A percentile compares a stretch with the other conserved stretches of the same genome.
phyloP scores from a whole-genome alignment of 176 grass and related monocot species.

The Musa troglodytarum region DNA sequence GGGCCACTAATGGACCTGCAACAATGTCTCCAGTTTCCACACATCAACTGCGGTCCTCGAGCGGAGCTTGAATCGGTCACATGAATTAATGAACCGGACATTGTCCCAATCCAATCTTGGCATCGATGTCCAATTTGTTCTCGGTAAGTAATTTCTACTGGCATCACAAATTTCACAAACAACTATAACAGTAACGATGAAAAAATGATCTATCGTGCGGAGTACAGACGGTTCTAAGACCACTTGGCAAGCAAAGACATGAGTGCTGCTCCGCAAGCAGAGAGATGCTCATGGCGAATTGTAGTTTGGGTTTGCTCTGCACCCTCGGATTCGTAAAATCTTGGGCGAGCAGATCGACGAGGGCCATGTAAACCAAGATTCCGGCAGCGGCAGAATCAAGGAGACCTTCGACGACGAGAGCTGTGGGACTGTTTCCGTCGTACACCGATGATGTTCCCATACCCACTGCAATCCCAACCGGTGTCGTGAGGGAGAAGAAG shows the following conservation, averaged over 20 bases:
- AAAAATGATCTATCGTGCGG: too few species aligned
- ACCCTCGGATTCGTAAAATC: conserved; percentile 9
- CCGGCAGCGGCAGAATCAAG: not conserved
- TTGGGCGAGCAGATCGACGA: not conserved
- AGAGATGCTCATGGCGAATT: not conserved
- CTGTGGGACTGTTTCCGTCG: not conserved
- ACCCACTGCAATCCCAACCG: not conserved
- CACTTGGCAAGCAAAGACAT: conserved; percentile 48
- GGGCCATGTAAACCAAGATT: conserved; percentile 10
- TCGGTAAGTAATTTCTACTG: too few species aligned
- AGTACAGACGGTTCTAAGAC: not conserved
- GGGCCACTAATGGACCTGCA: too few species aligned
- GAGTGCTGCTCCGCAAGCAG: conserved; percentile 26
- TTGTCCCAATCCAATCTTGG: too few species aligned
- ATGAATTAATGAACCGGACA: too few species aligned
- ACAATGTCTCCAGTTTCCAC: too few species aligned
- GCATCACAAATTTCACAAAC: too few species aligned
- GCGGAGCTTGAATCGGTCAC: too few species aligned
- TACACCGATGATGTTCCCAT: not conserved
- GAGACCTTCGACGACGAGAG: not conserved
- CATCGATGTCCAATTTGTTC: too few species aligned
- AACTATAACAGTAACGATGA: too few species aligned
- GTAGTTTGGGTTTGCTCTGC: not conserved
- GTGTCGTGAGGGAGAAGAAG: conserved; percentile 1
- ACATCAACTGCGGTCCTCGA: too few species aligned